A percentile compares a stretch with the other conserved stretches of the same genome.
Conservation (phyloP, 345 rosid species). For the Stellera chamaejasme region DNA sequence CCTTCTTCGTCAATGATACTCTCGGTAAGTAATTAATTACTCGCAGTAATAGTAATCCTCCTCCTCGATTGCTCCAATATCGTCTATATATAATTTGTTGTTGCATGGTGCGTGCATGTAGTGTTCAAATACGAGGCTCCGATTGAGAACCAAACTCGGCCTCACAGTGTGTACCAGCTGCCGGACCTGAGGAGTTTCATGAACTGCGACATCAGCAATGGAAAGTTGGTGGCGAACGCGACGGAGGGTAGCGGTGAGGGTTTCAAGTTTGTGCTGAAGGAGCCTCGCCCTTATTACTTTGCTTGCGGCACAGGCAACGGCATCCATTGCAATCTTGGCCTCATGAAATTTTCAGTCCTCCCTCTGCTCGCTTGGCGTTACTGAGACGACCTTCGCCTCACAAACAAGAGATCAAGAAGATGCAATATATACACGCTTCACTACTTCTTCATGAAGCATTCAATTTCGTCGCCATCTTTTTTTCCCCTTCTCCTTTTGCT, state of each 20-base stretch:
- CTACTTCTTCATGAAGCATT: too few relatives aligned
- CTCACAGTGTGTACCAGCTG: constrained; percentile 61
- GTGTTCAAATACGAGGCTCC: constrained; percentile 75
- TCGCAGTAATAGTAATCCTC: neutral
- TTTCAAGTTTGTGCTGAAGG: constrained; percentile 38
- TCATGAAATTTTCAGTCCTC: constrained; percentile 55
- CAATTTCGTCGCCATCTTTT: too few relatives aligned
- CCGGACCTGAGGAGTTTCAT: constrained; percentile 37
- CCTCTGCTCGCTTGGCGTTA: constrained; percentile 30
- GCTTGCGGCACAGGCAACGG: constrained; percentile 59
- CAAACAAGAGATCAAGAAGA: neutral
- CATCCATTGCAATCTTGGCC: constrained; percentile 53
- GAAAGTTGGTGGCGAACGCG: constrained; percentile 35
- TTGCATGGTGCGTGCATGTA: constrained; percentile 16
- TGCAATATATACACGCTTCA: neutral
- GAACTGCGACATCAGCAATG: constrained; percentile 42
- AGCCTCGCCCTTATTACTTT: constrained; percentile 46
- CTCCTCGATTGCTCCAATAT: neutral
- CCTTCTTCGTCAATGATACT: constrained; percentile 52
- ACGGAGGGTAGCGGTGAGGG: constrained; percentile 56
- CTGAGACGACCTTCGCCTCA: neutral
- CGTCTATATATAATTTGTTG: neutral
- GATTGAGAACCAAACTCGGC: constrained; percentile 23
- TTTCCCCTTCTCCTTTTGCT: too few relatives aligned
- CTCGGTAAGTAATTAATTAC: constrained; percentile 48